A percentile compares a stretch with the other conserved stretches of the same genome.
phyloP scores from a whole-genome alignment of 208 protist species.

The Acanthamoeba royreba region DNA sequence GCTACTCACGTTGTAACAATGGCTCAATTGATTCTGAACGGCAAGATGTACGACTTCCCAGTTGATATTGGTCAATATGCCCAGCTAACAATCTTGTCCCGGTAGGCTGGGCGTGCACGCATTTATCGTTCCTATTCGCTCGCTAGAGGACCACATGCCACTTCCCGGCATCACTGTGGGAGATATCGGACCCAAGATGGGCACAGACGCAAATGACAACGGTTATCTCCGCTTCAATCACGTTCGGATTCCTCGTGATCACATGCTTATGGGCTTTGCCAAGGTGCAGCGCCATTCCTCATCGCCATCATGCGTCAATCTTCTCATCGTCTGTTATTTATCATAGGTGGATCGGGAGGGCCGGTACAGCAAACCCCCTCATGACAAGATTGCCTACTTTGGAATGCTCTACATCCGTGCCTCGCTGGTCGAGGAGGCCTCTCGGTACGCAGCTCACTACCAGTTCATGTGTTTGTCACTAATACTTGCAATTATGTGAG shows the following conservation, averaged over 20 bases:
- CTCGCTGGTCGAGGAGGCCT: neutral
- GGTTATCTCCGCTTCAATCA: conserved; percentile 65
- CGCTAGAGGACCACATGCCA: conserved; percentile 36
- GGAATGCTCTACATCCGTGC: conserved; percentile 46
- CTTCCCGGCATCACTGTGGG: conserved; percentile 62
- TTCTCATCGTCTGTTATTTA: neutral
- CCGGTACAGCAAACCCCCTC: conserved; percentile 16
- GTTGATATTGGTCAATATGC: too few species aligned
- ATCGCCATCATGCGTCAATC: neutral
- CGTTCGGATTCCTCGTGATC: conserved; percentile 62
- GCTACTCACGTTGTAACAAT: conserved; percentile 68
- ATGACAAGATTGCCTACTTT: conserved; percentile 55
- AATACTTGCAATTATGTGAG: too few species aligned
- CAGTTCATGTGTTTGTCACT: neutral
- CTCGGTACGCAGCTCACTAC: neutral
- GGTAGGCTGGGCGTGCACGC: conserved; percentile 67
- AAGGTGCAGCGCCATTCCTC: neutral
- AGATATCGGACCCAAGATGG: conserved; percentile 74
- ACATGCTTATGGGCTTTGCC: conserved; percentile 61
- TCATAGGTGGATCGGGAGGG: conserved; percentile 56
- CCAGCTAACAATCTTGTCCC: neutral
- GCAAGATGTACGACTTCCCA: conserved; percentile 19
- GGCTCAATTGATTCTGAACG: conserved; percentile 68
- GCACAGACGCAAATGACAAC: conserved; percentile 69
- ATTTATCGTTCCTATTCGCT: conserved; percentile 73